Conservation (phyloP, 2,329 filamentous ascomycete genomes). For the Aureobasidium sp. region DNA sequence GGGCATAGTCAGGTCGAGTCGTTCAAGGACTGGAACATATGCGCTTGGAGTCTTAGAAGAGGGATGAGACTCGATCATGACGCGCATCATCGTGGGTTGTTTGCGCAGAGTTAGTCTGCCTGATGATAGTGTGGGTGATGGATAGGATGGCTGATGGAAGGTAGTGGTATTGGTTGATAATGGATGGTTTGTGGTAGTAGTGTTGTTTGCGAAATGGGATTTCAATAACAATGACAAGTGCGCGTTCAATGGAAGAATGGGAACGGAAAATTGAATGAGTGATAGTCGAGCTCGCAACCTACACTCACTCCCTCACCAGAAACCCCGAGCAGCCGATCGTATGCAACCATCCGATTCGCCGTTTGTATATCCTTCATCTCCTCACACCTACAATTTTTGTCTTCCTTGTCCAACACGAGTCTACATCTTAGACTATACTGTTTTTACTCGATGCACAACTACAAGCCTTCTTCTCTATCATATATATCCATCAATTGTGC, state of each 20-base stretch:
- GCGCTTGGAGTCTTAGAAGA: not conserved
- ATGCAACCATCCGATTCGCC: not conserved
- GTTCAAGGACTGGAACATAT: not conserved
- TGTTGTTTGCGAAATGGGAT: not conserved
- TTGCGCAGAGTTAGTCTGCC: not conserved
- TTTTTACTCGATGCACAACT: too few relatives aligned
- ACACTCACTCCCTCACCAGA: not conserved
- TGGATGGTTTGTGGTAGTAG: too few relatives aligned
- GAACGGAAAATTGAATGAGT: not conserved
- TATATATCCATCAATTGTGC: too few relatives aligned
- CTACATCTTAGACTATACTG: too few relatives aligned
- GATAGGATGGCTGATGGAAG: not conserved
- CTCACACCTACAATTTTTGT: not conserved
- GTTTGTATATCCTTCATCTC: not conserved
- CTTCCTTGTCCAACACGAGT: not conserved
- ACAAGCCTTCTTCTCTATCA: too few relatives aligned
- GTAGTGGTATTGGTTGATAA: not conserved
- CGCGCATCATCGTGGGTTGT: not conserved
- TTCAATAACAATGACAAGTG: not conserved
- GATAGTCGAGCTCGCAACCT: not conserved
- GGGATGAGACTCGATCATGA: not conserved
- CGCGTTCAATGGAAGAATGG: not conserved
- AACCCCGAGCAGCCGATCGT: not conserved
- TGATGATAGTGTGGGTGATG: not conserved
- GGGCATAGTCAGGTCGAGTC: not conserved